phyloP scores from a whole-genome alignment of 352 stramenopile species.

The Phytophthora europaea region DNA sequence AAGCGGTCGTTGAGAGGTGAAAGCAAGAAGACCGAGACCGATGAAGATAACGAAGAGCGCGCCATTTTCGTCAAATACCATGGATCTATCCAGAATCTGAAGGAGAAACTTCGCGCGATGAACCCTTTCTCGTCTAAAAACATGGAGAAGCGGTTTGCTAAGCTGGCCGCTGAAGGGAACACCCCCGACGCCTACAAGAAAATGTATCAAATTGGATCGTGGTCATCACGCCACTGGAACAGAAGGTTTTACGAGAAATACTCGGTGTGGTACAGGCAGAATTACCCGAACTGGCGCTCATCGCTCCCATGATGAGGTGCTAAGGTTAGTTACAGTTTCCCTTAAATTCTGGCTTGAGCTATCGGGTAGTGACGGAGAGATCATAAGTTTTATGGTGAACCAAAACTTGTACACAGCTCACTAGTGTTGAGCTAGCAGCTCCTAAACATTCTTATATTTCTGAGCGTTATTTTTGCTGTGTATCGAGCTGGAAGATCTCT shows the following conservation, averaged over 20 bases:
- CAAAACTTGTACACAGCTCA: no score
- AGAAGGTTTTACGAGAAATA: background rate
- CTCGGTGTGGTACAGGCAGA: background rate
- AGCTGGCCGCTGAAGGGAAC: background rate
- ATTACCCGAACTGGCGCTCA: no score
- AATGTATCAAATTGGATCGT: background rate
- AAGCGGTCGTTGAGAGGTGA: background rate
- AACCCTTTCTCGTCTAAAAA: background rate
- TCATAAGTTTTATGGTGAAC: no score
- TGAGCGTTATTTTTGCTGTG: no score
- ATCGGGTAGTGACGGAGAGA: no score
- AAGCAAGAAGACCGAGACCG: background rate
- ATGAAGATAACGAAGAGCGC: background rate
- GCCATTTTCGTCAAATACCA: background rate
- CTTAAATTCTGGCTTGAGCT: no score
- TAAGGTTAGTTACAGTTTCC: background rate
- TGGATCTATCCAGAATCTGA: background rate
- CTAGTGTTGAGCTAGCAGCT: no score
- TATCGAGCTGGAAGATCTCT: no score
- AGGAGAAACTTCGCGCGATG: background rate
- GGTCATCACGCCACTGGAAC: background rate
- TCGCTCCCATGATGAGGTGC: background rate
- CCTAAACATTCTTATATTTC: no score
- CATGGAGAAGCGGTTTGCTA: background rate
- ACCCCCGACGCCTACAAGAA: background rate